These are phyloP conservation scores for Ramalina peruviana DNA, from an alignment of 495 filamentous ascomycete genomes.

Conservation along the genomic window DNA sequence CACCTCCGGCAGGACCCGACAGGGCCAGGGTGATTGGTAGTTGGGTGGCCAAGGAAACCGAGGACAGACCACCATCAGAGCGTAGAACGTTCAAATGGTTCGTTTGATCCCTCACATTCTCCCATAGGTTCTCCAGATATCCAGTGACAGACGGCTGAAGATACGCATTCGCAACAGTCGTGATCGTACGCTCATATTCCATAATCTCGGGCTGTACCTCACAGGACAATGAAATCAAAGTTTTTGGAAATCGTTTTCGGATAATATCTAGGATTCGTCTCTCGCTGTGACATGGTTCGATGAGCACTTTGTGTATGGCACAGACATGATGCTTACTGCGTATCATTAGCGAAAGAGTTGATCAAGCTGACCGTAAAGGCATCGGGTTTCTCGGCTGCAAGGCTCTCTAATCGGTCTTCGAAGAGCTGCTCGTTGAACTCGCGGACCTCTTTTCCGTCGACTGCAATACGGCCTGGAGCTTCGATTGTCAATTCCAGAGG, in stretches of 20 bases:
- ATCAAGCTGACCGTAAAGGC: conserved; percentile 34
- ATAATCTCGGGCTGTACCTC: conserved; percentile 35
- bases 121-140: conserved; percentile 28
- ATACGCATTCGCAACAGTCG: conserved; percentile 35
- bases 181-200: conserved; percentile 39
- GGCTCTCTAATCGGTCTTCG: conserved; percentile 17
- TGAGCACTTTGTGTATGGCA: conserved; percentile 13
- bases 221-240: conserved; percentile 29
- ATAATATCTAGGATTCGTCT: no score
- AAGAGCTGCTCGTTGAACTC: conserved; percentile 27
- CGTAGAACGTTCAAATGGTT: conserved; percentile 34
- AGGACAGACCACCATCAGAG: conserved; percentile 34
- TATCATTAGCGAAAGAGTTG: conserved; percentile 32
- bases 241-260: conserved; percentile 12
- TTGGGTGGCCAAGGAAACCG: conserved; percentile 27
- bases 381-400: conserved; percentile 26
- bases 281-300: no score
- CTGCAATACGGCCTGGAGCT: conserved; percentile 33
- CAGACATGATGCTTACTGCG: conserved; percentile 25
- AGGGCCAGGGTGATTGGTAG: conserved; percentile 35
- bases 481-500: conserved; percentile 35
- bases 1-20: conserved; percentile 36
- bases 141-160: conserved; percentile 35
- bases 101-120: conserved; percentile 24
- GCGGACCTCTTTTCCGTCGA: conserved; percentile 27